These are phyloP conservation scores for Tylopilus felleus DNA, from an alignment of 768 basidiomycete genomes.

Conservation along the genomic window DNA sequence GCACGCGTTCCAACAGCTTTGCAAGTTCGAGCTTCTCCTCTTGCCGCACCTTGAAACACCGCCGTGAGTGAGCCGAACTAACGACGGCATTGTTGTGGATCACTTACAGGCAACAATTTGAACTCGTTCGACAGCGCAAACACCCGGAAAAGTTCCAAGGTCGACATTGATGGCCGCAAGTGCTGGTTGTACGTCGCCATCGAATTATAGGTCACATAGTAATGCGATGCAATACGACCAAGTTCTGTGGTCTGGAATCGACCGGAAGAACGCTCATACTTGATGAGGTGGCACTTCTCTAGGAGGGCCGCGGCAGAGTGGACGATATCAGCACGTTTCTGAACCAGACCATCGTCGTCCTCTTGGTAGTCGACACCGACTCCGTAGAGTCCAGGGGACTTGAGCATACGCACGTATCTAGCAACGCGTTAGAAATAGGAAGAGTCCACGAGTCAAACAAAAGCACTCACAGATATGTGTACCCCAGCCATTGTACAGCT, in stretches of 20 bases:
- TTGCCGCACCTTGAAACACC: constrained; percentile 54
- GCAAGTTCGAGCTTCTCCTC: constrained; percentile 42
- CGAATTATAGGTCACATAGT: constrained; percentile 65
- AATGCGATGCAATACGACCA: constrained; percentile 1
- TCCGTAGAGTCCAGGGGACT: constrained; percentile 81
- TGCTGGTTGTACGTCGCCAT: constrained; percentile 98
- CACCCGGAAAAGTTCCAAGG: constrained; percentile 58
- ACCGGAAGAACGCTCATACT: constrained; percentile 46
- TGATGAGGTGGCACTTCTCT: constrained; percentile 92
- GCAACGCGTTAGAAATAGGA: constrained; percentile 3
- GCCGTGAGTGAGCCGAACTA: background rate
- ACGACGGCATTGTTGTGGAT: background rate
- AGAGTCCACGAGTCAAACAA: background rate
- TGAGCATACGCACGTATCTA: constrained; percentile 94
- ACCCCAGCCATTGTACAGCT: constrained; percentile 96
- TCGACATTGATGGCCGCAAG: constrained; percentile 80
- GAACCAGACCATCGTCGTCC: constrained; percentile 75
- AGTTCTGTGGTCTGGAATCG: constrained; percentile 6
- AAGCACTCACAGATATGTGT: constrained; percentile 78
- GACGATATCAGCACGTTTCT: constrained; percentile 91
- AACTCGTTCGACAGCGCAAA: constrained; percentile 5
- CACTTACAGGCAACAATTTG: constrained; percentile 17
- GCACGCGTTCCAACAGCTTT: constrained; percentile 2
- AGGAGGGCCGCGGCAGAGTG: constrained; percentile 91
- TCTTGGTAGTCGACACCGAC: constrained; percentile 90